Evolutionary conservation across 768 basidiomycete genomes (phyloP), one percentile per base, ranked within the genome.

Genomic region (Lentinula aciculospora): DNA sequence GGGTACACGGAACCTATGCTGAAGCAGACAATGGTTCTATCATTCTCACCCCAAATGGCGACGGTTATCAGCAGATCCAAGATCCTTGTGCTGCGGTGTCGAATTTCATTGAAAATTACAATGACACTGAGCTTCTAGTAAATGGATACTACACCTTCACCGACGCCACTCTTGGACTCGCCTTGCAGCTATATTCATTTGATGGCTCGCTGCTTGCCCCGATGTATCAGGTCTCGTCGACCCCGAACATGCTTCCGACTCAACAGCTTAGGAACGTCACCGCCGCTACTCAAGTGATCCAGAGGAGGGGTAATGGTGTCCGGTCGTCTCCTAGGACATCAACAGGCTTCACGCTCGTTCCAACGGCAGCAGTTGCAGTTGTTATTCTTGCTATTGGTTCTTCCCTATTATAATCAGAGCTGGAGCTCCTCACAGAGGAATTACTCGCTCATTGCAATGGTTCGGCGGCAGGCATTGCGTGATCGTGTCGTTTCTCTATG

Each of bases 11-110:
- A 12, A 85, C 70, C 28, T 94, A 87, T 72, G 59, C 67, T 0
- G 71, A 89, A 45, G 73, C 82, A 59, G 21, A 74, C 53, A 95
- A 98, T 66, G 94, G 94, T 6, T 96, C 93, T 9, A 82, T 98
- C 59, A 69, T 81, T 39, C 73, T 93, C 65, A 72, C 67, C 2
- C 91, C 94, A 1, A 81, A 93, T 61, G 81, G 78, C 17, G 96
- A 99, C 68, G 96, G 96, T 15, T 91, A 84, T 72, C 93, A 97
- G 69, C 95, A 96, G 76, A 81, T 98, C 39, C 94, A 99, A 76
- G 89, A 95, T 63, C 88, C 94, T 0, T 99, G 96, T 66, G 89
- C 88, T 1, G 90, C 94, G 9, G 76, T 81, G 9, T 93, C 94
- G 28, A 92, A 94, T 69, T 88, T 95, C 67, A 83, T 98, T 65